Evolutionary conservation across 2,329 filamentous ascomycete species (phyloP).

Genomic region (Camptophora hylomeconis): DNA sequence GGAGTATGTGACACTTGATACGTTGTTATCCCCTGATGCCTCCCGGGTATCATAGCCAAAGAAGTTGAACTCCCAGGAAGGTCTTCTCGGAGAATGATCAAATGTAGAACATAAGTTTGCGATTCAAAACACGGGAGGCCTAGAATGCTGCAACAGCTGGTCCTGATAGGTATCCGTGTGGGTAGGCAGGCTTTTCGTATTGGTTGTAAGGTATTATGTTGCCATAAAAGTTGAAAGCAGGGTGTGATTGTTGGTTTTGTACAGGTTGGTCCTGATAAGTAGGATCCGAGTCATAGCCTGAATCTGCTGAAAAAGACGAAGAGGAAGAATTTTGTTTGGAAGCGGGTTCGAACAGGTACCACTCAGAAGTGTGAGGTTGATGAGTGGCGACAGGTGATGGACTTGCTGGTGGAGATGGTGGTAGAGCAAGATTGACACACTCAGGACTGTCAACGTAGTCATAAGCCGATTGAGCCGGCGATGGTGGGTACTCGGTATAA

Average conservation of each 20-base stretch:
- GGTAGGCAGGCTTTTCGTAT: slow-evolving; percentile 13
- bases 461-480: slow-evolving; percentile 22
- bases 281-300: slow-evolving; percentile 17
- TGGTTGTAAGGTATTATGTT: slow-evolving; percentile 16
- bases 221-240: slow-evolving; percentile 17
- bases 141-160: slow-evolving; percentile 16
- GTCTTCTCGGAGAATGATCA: too few species aligned
- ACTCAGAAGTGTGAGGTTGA: slow-evolving; percentile 14
- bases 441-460: slow-evolving; percentile 23
- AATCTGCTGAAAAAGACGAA: slow-evolving; percentile 17
- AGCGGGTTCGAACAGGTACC: slow-evolving; percentile 14
- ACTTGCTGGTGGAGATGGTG: slow-evolving; percentile 22
- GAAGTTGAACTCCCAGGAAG: too few species aligned
- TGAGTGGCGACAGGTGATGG: slow-evolving; percentile 11
- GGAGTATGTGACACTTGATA: too few species aligned
- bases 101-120: too few species aligned
- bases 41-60: too few species aligned
- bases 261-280: slow-evolving; percentile 9
- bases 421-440: slow-evolving; percentile 24
- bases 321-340: slow-evolving; percentile 17
- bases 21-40: too few species aligned
- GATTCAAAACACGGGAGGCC: slow-evolving; percentile 1
- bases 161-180: slow-evolving; percentile 6
- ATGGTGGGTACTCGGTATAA: slow-evolving; percentile 28
- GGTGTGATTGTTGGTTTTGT: slow-evolving; percentile 7